Base-by-base conservation (phyloP, 2,329 filamentous ascomycete species). In the Aureobasidium lini region DNA sequence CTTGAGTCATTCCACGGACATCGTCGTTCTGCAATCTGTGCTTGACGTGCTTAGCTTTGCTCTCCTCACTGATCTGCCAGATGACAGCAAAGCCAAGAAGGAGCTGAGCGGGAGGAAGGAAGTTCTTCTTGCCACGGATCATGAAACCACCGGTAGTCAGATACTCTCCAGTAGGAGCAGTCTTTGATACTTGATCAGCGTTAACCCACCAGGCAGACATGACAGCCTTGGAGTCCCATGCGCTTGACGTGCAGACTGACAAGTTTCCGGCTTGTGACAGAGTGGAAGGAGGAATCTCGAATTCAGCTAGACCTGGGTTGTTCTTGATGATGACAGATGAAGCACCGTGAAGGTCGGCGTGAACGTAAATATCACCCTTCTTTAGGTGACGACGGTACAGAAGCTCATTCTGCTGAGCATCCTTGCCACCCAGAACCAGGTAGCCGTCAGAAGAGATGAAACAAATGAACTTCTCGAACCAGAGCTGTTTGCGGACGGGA, bases 161-260 rank as follows among this genome's bases (percentile, higher is more conserved):
- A 66, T 89, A 93, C 65, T 95, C 92, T 28, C 93, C 93, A 0
- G 83, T 84, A 0, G 85, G 80, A 0, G 88, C 86, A 36, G 85
- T 89, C 74, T 97, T 97, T 9, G 89, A 90, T 0, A 99, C 90
- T 71, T 97, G 92, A 57, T 93, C 86, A 1, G 89, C 87, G 62
- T 87, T 85, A 0, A 95, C 93, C 94, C 94, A 99, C 87, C 90
- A 99, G 8, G 93, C 92, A 16, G 89, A 87, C 89, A 97, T 95
- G 15, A 90, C 84, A 8, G 93, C 93, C 72, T 99, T 99, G 1
- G 89, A 93, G 62, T 97, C 94, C 94, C 94, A 99, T 0, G 93
- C 94, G 60, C 80, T 87, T 1, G 91, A 96, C 8, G 89, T 88
- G 63, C 89, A 90, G 5, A 99, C 88, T 0, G 88, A 86, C 32